Evolutionary conservation across 164 flowering plant genomes (phyloP).

Genomic region (Platanus orientalis): DNA sequence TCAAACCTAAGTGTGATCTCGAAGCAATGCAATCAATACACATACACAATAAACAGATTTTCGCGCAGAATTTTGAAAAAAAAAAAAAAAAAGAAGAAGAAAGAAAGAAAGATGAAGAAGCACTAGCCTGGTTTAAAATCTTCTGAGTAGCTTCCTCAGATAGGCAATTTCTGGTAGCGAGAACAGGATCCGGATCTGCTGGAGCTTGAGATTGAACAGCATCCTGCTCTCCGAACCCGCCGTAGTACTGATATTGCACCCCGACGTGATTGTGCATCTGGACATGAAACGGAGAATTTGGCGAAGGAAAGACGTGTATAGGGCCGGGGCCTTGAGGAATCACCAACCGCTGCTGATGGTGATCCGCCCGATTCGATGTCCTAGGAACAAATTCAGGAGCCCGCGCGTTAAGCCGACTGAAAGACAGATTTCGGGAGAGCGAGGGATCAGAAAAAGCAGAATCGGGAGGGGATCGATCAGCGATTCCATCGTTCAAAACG

Average conservation of each 20-base stretch:
- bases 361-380: no score
- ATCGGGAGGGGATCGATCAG: constrained; percentile 2
- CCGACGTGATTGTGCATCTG: constrained; percentile 10
- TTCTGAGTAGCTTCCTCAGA: constrained; percentile 55
- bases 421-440: no score
- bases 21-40: no score
- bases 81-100: background rate
- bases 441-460: background rate
- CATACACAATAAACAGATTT: no score
- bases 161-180: constrained; percentile 23
- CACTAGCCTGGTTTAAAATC: constrained; percentile 63
- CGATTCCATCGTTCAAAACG: constrained; percentile 5
- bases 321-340: background rate
- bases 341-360: no score
- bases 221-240: constrained; percentile 28
- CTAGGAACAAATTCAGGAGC: no score
- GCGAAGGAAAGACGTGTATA: constrained; percentile 35
- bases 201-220: constrained; percentile 16
- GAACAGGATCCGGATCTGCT: constrained; percentile 26
- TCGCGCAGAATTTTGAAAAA: background rate
- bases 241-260: constrained; percentile 22
- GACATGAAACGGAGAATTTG: constrained; percentile 28
- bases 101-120: background rate
- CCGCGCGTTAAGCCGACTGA: no score
- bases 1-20: no score